Conservation (phyloP, 176 grass and related monocot genomes). For the Elaeis guineensis region DNA sequence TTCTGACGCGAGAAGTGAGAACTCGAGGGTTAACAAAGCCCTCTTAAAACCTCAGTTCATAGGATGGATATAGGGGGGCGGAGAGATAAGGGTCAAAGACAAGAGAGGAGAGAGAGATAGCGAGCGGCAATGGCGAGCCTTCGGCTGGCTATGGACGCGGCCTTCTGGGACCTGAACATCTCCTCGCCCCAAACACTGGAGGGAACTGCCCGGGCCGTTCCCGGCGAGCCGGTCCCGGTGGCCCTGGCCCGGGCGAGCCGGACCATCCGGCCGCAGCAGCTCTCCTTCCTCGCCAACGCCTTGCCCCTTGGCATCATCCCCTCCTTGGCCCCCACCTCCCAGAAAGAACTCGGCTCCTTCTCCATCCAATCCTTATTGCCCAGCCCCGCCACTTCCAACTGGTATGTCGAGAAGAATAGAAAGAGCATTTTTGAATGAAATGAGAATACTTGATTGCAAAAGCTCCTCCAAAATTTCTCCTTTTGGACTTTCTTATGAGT, state of each 20-base stretch:
- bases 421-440: too few relatives aligned
- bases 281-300: slow-evolving; percentile 17
- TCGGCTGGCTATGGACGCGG: slow-evolving; percentile 21
- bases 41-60: too few relatives aligned
- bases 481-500: too few relatives aligned
- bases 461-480: too few relatives aligned
- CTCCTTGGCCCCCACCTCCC: neutral
- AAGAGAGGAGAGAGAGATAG: neutral
- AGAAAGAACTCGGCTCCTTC: slow-evolving; percentile 20
- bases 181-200: slow-evolving; percentile 16
- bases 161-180: slow-evolving; percentile 21
- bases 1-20: too few relatives aligned
- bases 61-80: too few relatives aligned
- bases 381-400: slow-evolving; percentile 1
- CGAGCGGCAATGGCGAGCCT: slow-evolving; percentile 4
- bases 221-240: slow-evolving; percentile 12
- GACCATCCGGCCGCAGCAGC: slow-evolving; percentile 21
- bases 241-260: slow-evolving; percentile 14
- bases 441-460: too few relatives aligned
- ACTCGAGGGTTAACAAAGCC: too few relatives aligned
- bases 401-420: slow-evolving; percentile 3
- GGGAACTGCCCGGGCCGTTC: slow-evolving; percentile 7
- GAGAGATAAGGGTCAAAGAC: neutral
- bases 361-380: slow-evolving; percentile 12
- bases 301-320: slow-evolving; percentile 24